Evolutionary conservation across 169 alveolate genomes (phyloP).

Genomic region (Plasmodium gonderi): DNA sequence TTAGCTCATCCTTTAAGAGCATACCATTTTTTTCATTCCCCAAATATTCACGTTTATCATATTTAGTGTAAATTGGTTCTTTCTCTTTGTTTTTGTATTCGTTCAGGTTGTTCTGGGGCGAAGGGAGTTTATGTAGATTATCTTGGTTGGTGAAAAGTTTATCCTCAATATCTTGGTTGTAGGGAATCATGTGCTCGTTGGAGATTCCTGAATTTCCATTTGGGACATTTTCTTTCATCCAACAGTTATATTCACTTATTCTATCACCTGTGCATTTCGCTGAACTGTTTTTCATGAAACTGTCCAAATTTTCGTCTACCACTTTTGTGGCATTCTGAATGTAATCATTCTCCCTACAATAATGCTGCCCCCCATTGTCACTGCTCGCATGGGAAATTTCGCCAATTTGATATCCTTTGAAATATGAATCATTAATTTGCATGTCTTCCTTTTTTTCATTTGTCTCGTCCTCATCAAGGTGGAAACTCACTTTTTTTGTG

Average conservation of each 20-base stretch:
- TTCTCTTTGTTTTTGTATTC: slow-evolving; percentile 32
- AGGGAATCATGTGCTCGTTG: not conserved
- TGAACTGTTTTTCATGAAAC: not conserved
- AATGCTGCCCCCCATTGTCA: not conserved
- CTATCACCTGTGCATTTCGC: not conserved
- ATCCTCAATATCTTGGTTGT: not conserved
- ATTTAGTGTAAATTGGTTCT: slow-evolving; percentile 4
- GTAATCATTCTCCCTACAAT: not conserved
- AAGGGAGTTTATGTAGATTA: not conserved
- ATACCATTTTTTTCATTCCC: not conserved
- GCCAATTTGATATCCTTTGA: not conserved
- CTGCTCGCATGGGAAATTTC: not conserved
- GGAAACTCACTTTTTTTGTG: slow-evolving; percentile 46
- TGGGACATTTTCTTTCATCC: not conserved
- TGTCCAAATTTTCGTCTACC: not conserved
- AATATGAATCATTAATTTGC: not conserved
- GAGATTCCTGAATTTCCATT: not conserved
- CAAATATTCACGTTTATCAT: slow-evolving; percentile 30
- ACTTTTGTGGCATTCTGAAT: too few species aligned
- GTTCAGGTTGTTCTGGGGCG: not conserved
- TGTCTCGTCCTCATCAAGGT: slow-evolving; percentile 17
- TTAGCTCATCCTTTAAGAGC: not conserved
- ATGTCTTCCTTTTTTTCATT: slow-evolving; percentile 10
- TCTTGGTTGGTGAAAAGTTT: not conserved
- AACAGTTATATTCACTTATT: not conserved